Conservation (phyloP, 345 rosid genomes). For the Microcos paniculata region DNA sequence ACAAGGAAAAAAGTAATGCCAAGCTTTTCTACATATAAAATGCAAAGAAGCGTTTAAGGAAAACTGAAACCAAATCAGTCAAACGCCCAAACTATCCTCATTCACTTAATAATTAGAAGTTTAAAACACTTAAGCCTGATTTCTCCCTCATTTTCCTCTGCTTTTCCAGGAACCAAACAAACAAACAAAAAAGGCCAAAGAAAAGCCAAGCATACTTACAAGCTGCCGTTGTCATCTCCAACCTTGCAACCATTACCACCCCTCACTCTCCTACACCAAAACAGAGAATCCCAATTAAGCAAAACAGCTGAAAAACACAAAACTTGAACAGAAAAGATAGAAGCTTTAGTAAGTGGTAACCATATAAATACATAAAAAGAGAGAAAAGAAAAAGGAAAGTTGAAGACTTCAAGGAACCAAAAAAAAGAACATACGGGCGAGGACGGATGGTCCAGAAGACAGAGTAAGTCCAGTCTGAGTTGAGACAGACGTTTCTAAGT, state of each 20-base stretch:
- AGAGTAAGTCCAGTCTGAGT: slow-evolving; percentile 99
- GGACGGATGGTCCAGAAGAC: slow-evolving; percentile 99
- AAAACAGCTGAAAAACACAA: slow-evolving; percentile 19
- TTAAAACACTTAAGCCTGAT: slow-evolving; percentile 8
- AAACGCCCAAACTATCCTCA: too few relatives aligned
- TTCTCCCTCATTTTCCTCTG: slow-evolving; percentile 13
- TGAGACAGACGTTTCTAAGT: slow-evolving; percentile 95
- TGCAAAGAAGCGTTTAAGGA: background rate
- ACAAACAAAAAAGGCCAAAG: slow-evolving; percentile 6
- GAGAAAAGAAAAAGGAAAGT: background rate
- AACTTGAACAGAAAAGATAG: background rate
- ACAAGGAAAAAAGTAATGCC: slow-evolving; percentile 9
- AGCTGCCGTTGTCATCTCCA: slow-evolving; percentile 97
- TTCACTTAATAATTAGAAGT: background rate
- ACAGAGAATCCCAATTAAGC: slow-evolving; percentile 27
- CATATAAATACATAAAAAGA: slow-evolving; percentile 19
- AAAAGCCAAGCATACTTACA: slow-evolving; percentile 58
- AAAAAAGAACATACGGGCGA: slow-evolving; percentile 64
- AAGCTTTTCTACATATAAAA: slow-evolving; percentile 22
- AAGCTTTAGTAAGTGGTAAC: background rate
- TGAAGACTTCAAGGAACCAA: background rate
- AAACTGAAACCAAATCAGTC: background rate
- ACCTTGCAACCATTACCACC: slow-evolving; percentile 98
- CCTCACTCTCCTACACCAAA: slow-evolving; percentile 80
- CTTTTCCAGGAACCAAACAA: slow-evolving; percentile 23